These are phyloP conservation scores for Diplodia mutila DNA, from an alignment of 2,329 filamentous ascomycete species.

Conservation along the genomic window DNA sequence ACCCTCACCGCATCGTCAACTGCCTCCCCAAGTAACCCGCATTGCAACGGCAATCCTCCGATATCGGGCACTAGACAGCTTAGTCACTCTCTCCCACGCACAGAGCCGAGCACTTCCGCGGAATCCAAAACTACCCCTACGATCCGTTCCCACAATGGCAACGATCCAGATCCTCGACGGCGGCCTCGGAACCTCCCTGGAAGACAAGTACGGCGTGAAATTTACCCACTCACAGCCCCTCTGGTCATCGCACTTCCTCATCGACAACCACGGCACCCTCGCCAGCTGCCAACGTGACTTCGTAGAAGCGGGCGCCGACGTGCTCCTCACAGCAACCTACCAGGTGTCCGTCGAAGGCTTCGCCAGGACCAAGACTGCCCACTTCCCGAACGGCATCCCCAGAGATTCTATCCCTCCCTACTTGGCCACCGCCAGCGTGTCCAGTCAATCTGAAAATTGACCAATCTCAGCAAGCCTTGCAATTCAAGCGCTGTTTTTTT, in stretches of 20 bases:
- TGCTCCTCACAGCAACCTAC: slow-evolving; percentile 11
- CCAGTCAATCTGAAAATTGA: too few relatives aligned
- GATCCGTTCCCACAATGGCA: not conserved
- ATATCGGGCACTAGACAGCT: not conserved
- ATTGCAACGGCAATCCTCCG: not conserved
- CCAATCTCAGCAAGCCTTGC: too few relatives aligned
- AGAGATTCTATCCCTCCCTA: not conserved
- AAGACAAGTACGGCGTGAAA: slow-evolving; percentile 6
- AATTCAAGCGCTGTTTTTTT: too few relatives aligned
- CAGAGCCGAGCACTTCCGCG: not conserved
- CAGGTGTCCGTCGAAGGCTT: not conserved
- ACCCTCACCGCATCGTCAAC: too few relatives aligned
- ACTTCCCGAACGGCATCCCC: not conserved
- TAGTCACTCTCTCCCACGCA: not conserved
- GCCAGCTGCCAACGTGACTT: not conserved
- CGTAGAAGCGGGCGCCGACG: not conserved
- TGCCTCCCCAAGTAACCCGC: not conserved
- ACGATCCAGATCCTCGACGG: slow-evolving; percentile 3
- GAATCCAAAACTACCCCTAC: too few relatives aligned
- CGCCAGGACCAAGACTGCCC: not conserved
- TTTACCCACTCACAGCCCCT: not conserved
- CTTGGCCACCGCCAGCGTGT: too few relatives aligned
- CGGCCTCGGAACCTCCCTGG: not conserved
- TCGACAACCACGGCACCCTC: not conserved
- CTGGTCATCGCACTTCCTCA: slow-evolving; percentile 7